Base-by-base conservation (phyloP, 2,329 filamentous ascomycete species). In the Colletotrichum truncatum region DNA sequence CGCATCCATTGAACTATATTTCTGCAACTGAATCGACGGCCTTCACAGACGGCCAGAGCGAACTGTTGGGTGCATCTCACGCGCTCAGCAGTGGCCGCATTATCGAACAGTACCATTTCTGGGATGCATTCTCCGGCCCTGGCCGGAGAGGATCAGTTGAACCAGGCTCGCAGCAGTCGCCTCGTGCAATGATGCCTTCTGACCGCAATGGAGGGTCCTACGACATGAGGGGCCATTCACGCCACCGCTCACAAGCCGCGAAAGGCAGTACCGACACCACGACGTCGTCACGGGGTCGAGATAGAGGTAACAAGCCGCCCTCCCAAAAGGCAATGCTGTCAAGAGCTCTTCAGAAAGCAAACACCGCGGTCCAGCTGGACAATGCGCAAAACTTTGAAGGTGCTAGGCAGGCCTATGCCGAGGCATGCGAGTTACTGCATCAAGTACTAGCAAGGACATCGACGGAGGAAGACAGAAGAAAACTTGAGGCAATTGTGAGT, bases 301-400 rank as follows among this genome's bases (percentile, higher is more conserved):
- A 78, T 21, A 79, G 80, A 34, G 53, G 66, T 1, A 68, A 57
- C 51, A 84, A 84, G 67, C 80, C 80, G n/a, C 87, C 88, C 12
- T 93, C 92, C 1, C 92, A 98, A 76, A 98, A 98, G 82, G 92
- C 91, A 10, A 98, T 98, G 94, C 85, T 99, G 34, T 97, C 95
- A n/a, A 93, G 92, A 71, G 96, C 96, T 1, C 82, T 99, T 58
- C 92, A 97, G 75, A 97, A 98, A 80, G 96, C 96, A 52, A 98
- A 99, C 74, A 95, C 93, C 11, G 96, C 96, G 21, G 96, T 99
- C 25, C 87, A 98, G 70, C 87, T 99, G 39, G 96, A 99, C 79
- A 98, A 98, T 85, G 94, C 93, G 12, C 93, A 96, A 73, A 97
- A 98, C 74, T 95, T 96, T 68, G 93, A 95, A 75, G 94, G 93